phyloP scores from a whole-genome alignment of 345 rosid genomes.

The Populus euphratica region DNA sequence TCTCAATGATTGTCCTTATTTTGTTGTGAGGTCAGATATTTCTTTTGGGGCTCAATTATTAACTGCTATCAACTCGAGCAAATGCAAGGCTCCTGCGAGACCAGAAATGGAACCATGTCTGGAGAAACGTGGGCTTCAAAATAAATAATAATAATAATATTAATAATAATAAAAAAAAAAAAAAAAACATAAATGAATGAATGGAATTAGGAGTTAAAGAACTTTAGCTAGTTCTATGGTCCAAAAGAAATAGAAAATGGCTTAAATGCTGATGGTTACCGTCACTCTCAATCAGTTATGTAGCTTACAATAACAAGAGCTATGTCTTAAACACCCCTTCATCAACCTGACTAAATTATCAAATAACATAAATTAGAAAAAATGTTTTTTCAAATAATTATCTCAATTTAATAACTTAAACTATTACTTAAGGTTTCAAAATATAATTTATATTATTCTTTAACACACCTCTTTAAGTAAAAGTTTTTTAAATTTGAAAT shows the following conservation, averaged over 20 bases:
- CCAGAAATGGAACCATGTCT: not conserved
- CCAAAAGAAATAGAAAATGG: conserved; percentile 7
- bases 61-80: conserved; percentile 31
- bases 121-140: not conserved
- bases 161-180: too few species aligned
- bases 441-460: too few species aligned
- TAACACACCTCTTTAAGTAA: too few species aligned
- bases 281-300: conserved; percentile 5
- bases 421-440: accelerated
- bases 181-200: not conserved
- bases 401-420: too few species aligned
- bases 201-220: not conserved
- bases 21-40: conserved; percentile 26
- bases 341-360: not conserved
- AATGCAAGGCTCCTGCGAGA: conserved; percentile 9
- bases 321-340: not conserved
- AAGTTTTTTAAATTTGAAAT: too few species aligned
- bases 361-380: not conserved
- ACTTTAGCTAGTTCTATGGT: conserved; percentile 2
- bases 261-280: not conserved
- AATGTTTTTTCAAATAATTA: not conserved
- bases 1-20: conserved; percentile 19
- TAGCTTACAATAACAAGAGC: not conserved
- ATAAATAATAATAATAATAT: too few species aligned
- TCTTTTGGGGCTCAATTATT: conserved; percentile 37